phyloP scores from a whole-genome alignment of 73 alveolate species.

The Breviolum minutum region DNA sequence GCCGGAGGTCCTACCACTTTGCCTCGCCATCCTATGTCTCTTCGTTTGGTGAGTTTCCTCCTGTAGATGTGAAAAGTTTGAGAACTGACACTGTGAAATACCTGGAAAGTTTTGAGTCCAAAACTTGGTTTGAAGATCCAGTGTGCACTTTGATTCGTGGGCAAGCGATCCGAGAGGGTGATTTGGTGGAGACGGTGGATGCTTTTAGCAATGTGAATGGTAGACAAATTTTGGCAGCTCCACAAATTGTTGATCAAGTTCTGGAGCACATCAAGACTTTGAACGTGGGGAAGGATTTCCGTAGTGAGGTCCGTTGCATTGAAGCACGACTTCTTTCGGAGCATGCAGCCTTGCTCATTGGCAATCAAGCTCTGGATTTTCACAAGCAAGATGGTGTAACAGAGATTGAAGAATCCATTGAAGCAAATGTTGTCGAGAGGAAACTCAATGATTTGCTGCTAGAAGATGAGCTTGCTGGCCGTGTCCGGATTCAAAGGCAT shows the following conservation, averaged over 20 bases:
- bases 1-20: conserved; percentile 49
- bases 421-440: conserved; percentile 87
- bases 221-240: conserved; percentile 49
- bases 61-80: conserved; percentile 48
- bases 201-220: conserved; percentile 88
- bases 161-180: neutral
- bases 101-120: conserved; percentile 45
- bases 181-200: conserved; percentile 53
- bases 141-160: conserved; percentile 69
- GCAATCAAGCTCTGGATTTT: conserved; percentile 82
- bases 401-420: conserved; percentile 88
- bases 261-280: conserved; percentile 12
- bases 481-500: conserved; percentile 71
- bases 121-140: conserved; percentile 73
- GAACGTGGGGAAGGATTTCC: conserved; percentile 10
- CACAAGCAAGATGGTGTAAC: conserved; percentile 91
- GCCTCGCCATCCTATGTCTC: conserved; percentile 62
- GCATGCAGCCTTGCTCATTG: conserved; percentile 72
- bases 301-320: conserved; percentile 67
- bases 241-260: conserved; percentile 23
- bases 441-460: conserved; percentile 65
- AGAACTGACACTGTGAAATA: conserved; percentile 46
- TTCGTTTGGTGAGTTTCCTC: conserved; percentile 79
- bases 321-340: conserved; percentile 37
- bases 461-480: conserved; percentile 64